Evolutionary conservation across 2,329 filamentous ascomycete genomes (phyloP).

Genomic region (Thielaviopsis populi): DNA sequence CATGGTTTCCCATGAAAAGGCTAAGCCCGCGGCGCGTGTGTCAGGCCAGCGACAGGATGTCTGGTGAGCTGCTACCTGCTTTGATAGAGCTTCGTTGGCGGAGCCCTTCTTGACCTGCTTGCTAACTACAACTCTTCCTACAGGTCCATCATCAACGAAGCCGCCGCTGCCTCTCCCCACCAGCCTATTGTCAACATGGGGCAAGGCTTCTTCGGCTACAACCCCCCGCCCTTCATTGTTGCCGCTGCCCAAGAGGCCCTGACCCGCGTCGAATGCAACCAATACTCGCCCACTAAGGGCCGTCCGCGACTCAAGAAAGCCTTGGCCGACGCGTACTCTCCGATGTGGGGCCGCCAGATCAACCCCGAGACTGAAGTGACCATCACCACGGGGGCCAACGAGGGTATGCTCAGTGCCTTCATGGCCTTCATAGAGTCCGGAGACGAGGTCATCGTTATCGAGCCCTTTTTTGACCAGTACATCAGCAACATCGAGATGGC

Average conservation of each 20-base stretch:
- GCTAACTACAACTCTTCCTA: neutral
- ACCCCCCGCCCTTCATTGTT: conserved; percentile 79
- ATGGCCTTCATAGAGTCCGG: conserved; percentile 93
- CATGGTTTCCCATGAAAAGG: conserved; percentile 28
- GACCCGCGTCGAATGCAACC: conserved; percentile 88
- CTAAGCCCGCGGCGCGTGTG: conserved; percentile 37
- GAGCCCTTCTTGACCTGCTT: neutral
- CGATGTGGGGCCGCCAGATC: conserved; percentile 66
- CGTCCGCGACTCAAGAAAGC: conserved; percentile 84
- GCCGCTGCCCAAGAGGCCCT: conserved; percentile 83
- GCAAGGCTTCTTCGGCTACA: conserved; percentile 75
- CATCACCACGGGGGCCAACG: conserved; percentile 83
- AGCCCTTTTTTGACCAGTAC: conserved; percentile 98
- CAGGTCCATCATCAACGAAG: conserved; percentile 53
- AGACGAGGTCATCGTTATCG: conserved; percentile 95
- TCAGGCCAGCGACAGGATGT: conserved; percentile 37
- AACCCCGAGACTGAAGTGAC: conserved; percentile 87
- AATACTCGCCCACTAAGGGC: conserved; percentile 93
- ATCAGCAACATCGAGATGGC: conserved; percentile 99
- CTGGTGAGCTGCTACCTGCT: conserved; percentile 27
- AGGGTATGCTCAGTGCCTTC: conserved; percentile 88
- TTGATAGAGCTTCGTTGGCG: conserved; percentile 17
- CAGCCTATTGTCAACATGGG: conserved; percentile 53
- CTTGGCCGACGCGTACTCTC: conserved; percentile 81
- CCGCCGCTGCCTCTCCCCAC: conserved; percentile 44